Base-by-base conservation (phyloP, 345 rosid genomes). In the Rhodomyrtus tomentosa region DNA sequence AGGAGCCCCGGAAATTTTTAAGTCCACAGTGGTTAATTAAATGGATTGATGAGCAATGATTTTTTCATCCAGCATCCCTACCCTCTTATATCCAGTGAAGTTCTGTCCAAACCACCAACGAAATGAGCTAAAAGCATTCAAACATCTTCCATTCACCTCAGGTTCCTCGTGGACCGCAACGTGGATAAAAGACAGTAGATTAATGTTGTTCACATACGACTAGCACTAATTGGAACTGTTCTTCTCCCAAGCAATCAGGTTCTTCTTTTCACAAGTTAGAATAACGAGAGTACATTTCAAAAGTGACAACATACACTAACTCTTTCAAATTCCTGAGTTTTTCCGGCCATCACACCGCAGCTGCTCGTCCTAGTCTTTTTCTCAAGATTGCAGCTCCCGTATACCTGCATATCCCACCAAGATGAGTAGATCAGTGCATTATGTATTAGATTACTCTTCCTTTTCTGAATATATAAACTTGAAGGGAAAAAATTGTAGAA, bases 321-420 rank as follows among this genome's bases (percentile, higher is more conserved):
- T 62, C 74, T 8, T 29, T 29, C 32, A 32, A 58, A 62, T 29
- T 62, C 74, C 74, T 18, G 15, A 29, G 74, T 62, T 74, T 52
- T 51, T 20, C n/a, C n/a, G 20, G 53, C 73, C 88, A 74, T 90
- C 88, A 93, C 83, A 89, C 91, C 84, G 91, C 89, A 83, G 93
- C 96, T 68, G 87, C 87, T 85, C 84, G 88, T 80, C 94, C 95
- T 58, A 93, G 91, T 88, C 99, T 93, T 27, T 92, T 88, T 82
- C 95, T 90, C 90, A 93, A 91, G 88, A 95, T 95, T 93, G 94
- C 93, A 84, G 93, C 88, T 82, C 97, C 98, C 96, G 94, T 93
- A 87, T 96, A 95, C 90, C 99, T 96, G 95, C 88, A 91, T 42
- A 55, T 27, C 59, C 29, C 36, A 59, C 21, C 36, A 81, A 48